Evolutionary conservation across 225 moss, liverwort and hornwort genomes (phyloP), one percentile per base, ranked within the genome.

Genomic region (Climacium dendroides): DNA sequence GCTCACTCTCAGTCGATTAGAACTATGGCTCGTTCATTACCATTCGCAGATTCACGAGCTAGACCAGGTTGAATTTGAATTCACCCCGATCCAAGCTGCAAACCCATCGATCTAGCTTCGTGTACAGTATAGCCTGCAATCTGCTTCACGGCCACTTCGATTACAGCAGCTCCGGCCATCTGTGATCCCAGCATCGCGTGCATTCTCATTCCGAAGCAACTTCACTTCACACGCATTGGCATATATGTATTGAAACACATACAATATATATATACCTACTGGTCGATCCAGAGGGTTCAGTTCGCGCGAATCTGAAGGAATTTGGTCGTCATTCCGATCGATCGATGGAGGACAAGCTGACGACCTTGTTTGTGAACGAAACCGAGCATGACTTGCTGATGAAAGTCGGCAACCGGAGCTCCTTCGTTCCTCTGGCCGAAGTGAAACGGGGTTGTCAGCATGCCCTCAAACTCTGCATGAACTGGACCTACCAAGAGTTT

Each of bases 401-500:
- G 80, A 76, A 74, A 47, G 87, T 87, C 6, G 89, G 83, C 7
- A 91, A 47, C 14, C 76, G 84, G 30, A 80, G 35, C n/a, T 81
- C 54, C 30, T 91, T 87, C 72, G 61, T 84, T 4, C 87, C 80
- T 2, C 39, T 89, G 2, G 91, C 84, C 1, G 52, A 73, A 11
- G 87, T 91, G 45, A 87, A 76, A 26, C 74, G 47, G 45, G 83
- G 84, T 32, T 54, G 83, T 17, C 59, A 74, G 1, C 58, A 91
- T 23, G 50, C 84, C 17, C 74, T 91, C 76, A 59, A 80, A 26
- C 80, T 91, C 4, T 81, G 89, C 58, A 60, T 84, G 74, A 84
- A 89, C 72, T 89, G 88, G 88, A 86, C 88, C 4, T 86, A 32
- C 6, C 90, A 84, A 74, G 86, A 73, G 29, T 91, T 91, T 78